Base-by-base conservation (phyloP, 495 filamentous ascomycete genomes). In the Tricharina praecox region DNA sequence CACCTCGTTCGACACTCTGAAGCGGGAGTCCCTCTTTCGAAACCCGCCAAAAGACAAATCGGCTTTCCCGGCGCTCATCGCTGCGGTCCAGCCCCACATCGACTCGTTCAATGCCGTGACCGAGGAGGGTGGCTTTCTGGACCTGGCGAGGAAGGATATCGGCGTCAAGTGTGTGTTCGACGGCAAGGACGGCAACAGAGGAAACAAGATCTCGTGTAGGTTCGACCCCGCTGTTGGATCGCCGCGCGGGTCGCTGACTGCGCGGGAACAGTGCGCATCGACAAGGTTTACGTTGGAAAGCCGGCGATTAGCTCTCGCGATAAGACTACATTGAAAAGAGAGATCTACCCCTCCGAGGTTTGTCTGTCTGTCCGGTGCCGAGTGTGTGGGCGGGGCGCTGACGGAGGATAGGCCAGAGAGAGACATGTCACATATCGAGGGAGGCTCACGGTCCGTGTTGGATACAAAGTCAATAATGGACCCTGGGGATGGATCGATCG, bases 31-130 rank as follows among this genome's bases (percentile, higher is more conserved):
- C 19, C 81, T 96, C 13, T 97, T 95, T 61, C 71, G 74, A 54
- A 76, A 87, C 51, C 88, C 90, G 1, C 87, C 90, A 1, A 79
- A 73, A 56, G 85, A 95, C 56, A 76, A 73, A 39, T 81, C 85
- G 11, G 84, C 90, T 44, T 96, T 90, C 61, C 90, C 90, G 2
- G 73, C 82, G 10, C 72, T 97, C 37, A 78, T 83, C 39, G 75
- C 73, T 33, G 82, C 88, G 1, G 76, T 94, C 50, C 70, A 78
- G 49, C 90, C 90, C 25, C 90, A 97, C 62, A 77, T 94, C 60
- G 77, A 94, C 52, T 88, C 90, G 7, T 96, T 95, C 76, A 93
- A 97, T 69, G 79, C 82, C n/a, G 67, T 94, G 32, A 85, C 94
- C 57, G 77, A 77, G 11, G 67, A 66, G 55, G 65, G 70, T 36